Conservation (phyloP, 768 basidiomycete species). For the Pleurotus cornucopiae region DNA sequence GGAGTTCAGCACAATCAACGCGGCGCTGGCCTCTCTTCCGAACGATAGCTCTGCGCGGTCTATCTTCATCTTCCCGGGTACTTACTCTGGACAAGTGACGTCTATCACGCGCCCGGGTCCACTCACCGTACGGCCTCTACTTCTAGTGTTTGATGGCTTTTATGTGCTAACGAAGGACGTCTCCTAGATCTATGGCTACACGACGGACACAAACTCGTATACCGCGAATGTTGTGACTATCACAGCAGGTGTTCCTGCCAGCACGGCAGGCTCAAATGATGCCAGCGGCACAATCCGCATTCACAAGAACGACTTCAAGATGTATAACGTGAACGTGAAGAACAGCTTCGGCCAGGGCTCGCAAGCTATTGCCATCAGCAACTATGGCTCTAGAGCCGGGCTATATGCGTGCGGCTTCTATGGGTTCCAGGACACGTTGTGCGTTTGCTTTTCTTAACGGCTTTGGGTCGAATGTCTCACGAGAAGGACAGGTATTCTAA, state of each 20-base stretch:
- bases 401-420: constrained; percentile 42
- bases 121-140: constrained; percentile 25
- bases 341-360: constrained; percentile 41
- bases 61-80: constrained; percentile 47
- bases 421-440: constrained; percentile 46
- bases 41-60: constrained; percentile 31
- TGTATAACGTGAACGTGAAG: constrained; percentile 49
- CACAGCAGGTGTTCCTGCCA: constrained; percentile 29
- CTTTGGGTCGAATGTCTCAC: background rate
- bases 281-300: constrained; percentile 44
- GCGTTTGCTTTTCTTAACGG: constrained; percentile 11
- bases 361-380: constrained; percentile 47
- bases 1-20: constrained; percentile 34
- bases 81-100: constrained; percentile 36
- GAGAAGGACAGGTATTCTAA: constrained; percentile 20
- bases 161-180: background rate
- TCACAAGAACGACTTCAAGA: constrained; percentile 41
- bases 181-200: constrained; percentile 39
- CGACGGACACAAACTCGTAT: constrained; percentile 33
- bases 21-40: constrained; percentile 38
- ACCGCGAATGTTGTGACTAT: constrained; percentile 36
- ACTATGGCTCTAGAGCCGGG: constrained; percentile 42
- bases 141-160: background rate
- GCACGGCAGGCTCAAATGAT: constrained; percentile 39
- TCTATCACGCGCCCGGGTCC: constrained; percentile 41